phyloP scores from a whole-genome alignment of 2,329 filamentous ascomycete genomes.

The Aspergillus terreus region DNA sequence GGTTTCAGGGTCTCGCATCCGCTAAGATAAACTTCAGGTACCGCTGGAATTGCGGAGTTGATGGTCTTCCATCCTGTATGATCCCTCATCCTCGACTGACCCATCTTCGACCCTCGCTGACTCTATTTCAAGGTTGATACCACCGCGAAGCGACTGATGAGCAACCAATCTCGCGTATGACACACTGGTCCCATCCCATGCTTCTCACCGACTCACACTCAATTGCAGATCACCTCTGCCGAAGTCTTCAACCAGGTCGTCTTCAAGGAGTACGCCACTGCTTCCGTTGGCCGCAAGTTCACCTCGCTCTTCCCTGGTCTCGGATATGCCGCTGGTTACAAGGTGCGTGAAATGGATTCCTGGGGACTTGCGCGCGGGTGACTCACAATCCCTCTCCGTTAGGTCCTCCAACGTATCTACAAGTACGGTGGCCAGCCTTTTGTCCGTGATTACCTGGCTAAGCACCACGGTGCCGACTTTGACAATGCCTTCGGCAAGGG shows the following conservation, averaged over 20 bases:
- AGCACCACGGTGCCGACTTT: conserved; percentile 77
- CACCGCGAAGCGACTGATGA: conserved; percentile 98
- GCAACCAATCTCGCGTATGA: conserved; percentile 76
- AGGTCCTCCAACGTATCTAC: conserved; percentile 92
- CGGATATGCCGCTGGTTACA: conserved; percentile 96
- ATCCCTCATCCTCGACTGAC: conserved; percentile 7
- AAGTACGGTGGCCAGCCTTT: conserved; percentile 98
- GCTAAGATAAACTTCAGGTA: conserved; percentile 54
- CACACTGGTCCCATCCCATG: background rate
- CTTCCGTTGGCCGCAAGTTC: conserved; percentile 71
- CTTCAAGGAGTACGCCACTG: conserved; percentile 82
- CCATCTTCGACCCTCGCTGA: conserved; percentile 17
- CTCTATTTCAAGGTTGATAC: conserved; percentile 72
- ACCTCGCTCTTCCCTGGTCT: conserved; percentile 94
- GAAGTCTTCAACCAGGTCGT: conserved; percentile 81
- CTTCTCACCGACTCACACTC: conserved; percentile 12
- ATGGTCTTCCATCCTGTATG: conserved; percentile 86
- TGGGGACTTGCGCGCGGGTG: too few relatives aligned
- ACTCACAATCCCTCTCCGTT: conserved; percentile 1
- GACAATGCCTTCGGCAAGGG: conserved; percentile 91
- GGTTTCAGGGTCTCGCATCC: too few relatives aligned
- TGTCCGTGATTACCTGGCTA: conserved; percentile 79
- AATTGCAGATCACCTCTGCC: conserved; percentile 51
- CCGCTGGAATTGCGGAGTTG: conserved; percentile 88
- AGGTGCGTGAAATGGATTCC: conserved; percentile 50